phyloP scores from a whole-genome alignment of 2,329 filamentous ascomycete genomes.

The Aaosphaeria arxii region DNA sequence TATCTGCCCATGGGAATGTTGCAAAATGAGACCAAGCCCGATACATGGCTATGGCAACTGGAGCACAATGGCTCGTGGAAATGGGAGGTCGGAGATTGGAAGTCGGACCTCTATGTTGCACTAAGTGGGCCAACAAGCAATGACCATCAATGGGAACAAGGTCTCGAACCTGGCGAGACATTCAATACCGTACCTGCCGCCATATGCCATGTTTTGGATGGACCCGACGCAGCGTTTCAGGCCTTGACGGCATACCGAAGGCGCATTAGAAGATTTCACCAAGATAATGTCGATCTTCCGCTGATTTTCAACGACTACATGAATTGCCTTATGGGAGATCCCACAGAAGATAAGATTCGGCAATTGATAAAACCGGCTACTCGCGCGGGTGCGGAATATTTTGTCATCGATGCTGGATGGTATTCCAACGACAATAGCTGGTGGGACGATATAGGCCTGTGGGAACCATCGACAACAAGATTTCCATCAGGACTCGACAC shows the following conservation, averaged over 20 bases:
- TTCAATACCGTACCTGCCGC: conserved; percentile 2
- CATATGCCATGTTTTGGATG: not conserved
- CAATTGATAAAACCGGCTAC: not conserved
- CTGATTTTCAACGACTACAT: conserved; percentile 6
- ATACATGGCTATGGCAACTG: conserved; percentile 5
- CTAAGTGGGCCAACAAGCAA: conserved; percentile 1
- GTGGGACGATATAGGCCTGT: conserved; percentile 4
- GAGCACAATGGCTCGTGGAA: conserved; percentile 1
- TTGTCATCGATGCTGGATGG: conserved; percentile 4
- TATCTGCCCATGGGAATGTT: conserved; percentile 4
- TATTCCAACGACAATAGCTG: conserved; percentile 4
- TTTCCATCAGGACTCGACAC: conserved; percentile 3
- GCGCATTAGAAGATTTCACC: conserved; percentile 1
- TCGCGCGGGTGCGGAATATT: conserved; percentile 2
- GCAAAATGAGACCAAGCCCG: not conserved
- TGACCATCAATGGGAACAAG: conserved; percentile 1
- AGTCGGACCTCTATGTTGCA: conserved; percentile 2
- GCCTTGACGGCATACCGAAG: conserved; percentile 2
- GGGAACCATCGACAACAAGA: conserved; percentile 1
- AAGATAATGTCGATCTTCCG: conserved; percentile 1
- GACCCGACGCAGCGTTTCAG: conserved; percentile 1
- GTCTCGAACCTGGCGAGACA: conserved; percentile 1
- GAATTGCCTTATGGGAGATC: conserved; percentile 6
- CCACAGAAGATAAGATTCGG: conserved; percentile 2
- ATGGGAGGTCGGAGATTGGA: conserved; percentile 4